phyloP scores from a whole-genome alignment of 441 rosid genomes.

The Bocquillonia castaneifolia region DNA sequence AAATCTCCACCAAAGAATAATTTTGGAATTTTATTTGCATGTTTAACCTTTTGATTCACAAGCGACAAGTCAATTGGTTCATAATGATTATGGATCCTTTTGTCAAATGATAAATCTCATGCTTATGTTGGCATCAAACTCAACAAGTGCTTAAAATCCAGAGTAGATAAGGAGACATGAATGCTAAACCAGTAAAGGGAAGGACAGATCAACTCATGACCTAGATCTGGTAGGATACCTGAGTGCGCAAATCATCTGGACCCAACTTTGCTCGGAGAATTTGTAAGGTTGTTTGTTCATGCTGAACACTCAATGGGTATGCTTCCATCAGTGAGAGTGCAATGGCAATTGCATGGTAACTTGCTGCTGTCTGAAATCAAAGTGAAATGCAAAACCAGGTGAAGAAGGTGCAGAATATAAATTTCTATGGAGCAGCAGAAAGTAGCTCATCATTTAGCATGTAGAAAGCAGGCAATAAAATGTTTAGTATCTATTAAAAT shows the following conservation, averaged over 20 bases:
- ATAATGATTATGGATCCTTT: neutral
- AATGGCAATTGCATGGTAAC: conserved; percentile 78
- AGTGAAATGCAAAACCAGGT: conserved; percentile 16
- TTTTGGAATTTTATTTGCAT: neutral
- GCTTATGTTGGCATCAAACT: neutral
- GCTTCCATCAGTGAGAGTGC: conserved; percentile 80
- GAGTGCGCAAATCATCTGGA: conserved; percentile 63
- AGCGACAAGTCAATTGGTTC: neutral
- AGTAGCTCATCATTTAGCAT: conserved; percentile 10
- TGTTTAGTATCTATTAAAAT: neutral
- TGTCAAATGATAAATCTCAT: neutral
- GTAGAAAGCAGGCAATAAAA: neutral
- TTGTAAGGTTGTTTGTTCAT: conserved; percentile 64
- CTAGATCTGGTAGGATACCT: conserved; percentile 30
- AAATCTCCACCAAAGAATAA: neutral
- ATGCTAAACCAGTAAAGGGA: conserved; percentile 61
- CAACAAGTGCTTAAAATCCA: neutral
- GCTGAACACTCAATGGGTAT: conserved; percentile 64
- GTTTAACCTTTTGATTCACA: neutral
- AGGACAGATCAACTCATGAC: conserved; percentile 26
- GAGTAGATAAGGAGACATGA: conserved; percentile 1
- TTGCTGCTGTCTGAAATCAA: conserved; percentile 61
- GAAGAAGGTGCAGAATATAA: conserved; percentile 3
- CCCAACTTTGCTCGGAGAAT: conserved; percentile 63
- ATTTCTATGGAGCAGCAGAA: neutral